Evolutionary conservation across 768 basidiomycete genomes (phyloP), one percentile per base, ranked within the genome.

Genomic region (Chlorophyllum brunneum): DNA sequence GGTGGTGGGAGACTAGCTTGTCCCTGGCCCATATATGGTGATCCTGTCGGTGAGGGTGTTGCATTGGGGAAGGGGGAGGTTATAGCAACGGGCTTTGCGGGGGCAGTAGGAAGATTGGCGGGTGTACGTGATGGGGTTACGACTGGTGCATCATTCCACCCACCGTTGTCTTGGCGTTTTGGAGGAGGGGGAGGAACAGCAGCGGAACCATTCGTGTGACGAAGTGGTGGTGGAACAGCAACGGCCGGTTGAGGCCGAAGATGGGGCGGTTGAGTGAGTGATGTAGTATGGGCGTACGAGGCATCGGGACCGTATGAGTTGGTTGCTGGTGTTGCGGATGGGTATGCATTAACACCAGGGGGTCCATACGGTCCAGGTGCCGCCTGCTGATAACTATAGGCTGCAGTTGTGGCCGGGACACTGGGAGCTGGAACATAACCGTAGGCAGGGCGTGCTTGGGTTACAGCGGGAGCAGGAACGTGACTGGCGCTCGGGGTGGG

Each of bases 81-180:
- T 60, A 98, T 95, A 2, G 94, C 80, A 5, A 76, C 73, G 2
- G 80, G 85, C 60, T 88, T 90, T 3, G 45, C 23, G 6, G 15
- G 34, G 49, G 63, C 67, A 18, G 77, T 71, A 1, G 86, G 81
- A 1, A 73, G 72, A 22, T 77, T 68, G 18, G 77, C 74, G 0
- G 86, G 81, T 0, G 74, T 72, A 22, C 85, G 82, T 36, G 77
- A 66, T 15, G 77, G 65, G 7, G 71, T 63, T 13, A 72, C 58
- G 10, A 81, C 56, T 0, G 92, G 93, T 0, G 92, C 83, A 67
- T 98, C 95, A 60, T 98, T 98, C 93, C 94, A 98, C 0, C 92
- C 92, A 13, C 85, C 81, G 24, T 84, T 83, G 44, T 86, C 87
- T 24, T 83, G 81, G 26, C 83, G 83, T 3, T 83, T 79, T 1